A percentile compares a stretch with the other conserved stretches of the same genome.
Conservation (phyloP, 225 moss, liverwort and hornwort species). For the Rhytidiadelphus loreus region DNA sequence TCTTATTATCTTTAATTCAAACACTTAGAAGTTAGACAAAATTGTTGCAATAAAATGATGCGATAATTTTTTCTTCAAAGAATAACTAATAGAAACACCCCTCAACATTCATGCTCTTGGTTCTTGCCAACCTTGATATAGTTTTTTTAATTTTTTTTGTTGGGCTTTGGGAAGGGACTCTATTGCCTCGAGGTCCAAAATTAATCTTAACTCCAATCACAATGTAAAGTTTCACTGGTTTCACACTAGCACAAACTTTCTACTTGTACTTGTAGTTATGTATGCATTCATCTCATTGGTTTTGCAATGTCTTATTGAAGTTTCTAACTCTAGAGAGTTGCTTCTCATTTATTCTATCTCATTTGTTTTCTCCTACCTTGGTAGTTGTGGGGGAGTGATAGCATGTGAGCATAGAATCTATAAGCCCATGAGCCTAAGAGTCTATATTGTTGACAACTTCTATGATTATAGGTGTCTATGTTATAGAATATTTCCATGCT, state of each 20-base stretch:
- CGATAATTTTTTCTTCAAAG: neutral
- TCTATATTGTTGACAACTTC: no score
- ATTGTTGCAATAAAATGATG: neutral
- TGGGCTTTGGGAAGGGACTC: neutral
- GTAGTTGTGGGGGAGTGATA: neutral
- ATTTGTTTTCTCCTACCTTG: no score
- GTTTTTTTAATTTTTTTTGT: no score
- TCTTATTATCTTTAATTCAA: neutral
- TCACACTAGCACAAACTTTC: neutral
- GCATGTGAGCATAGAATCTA: neutral
- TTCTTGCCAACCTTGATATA: neutral
- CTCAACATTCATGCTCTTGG: neutral
- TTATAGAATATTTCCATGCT: no score
- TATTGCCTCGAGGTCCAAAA: neutral
- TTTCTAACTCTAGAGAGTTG: no score
- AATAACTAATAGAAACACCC: neutral
- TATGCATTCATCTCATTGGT: fast-evolving
- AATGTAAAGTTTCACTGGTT: neutral
- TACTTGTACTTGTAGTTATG: neutral
- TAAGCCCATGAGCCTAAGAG: no score
- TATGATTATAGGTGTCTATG: no score
- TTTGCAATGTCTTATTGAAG: no score
- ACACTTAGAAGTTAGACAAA: neutral
- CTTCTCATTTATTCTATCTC: neutral
- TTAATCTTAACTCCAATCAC: neutral